These are phyloP conservation scores for Fraxinus americana DNA, from an alignment of 257 asterid genomes.

Conservation along the genomic window DNA sequence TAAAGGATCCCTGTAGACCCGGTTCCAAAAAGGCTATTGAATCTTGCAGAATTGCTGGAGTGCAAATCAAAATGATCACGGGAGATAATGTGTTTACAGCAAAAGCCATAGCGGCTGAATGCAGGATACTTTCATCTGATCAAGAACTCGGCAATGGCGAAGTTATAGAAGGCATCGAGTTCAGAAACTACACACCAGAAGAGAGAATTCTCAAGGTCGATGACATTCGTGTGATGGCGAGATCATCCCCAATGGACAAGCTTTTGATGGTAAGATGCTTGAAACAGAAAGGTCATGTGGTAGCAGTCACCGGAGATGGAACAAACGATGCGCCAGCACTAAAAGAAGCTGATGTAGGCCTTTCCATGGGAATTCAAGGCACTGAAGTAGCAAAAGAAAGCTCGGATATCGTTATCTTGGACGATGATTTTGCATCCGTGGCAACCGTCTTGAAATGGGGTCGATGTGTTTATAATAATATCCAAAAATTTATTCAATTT, in stretches of 20 bases:
- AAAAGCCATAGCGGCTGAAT: conserved; percentile 61
- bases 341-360: conserved; percentile 70
- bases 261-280: conserved; percentile 54
- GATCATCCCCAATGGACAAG: conserved; percentile 63
- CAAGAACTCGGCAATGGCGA: conserved; percentile 24
- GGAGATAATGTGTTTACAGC: conserved; percentile 65
- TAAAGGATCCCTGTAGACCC: conserved; percentile 58
- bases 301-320: conserved; percentile 74
- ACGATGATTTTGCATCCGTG: conserved; percentile 59
- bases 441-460: conserved; percentile 75
- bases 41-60: conserved; percentile 59
- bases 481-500: conserved; percentile 72
- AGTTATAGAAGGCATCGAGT: conserved; percentile 57
- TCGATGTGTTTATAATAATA: conserved; percentile 61
- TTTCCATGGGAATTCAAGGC: conserved; percentile 66
- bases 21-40: conserved; percentile 52
- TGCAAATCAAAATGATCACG: conserved; percentile 61
- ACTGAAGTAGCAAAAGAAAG: conserved; percentile 68
- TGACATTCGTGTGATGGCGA: conserved; percentile 62
- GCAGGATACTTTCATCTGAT: conserved; percentile 51
- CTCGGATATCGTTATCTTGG: conserved; percentile 67
- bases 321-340: conserved; percentile 59
- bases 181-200: conserved; percentile 40
- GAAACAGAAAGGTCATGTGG: conserved; percentile 60
- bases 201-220: conserved; percentile 43